Conservation (phyloP, 2,329 filamentous ascomycete species). For the Xylaria sp. region DNA sequence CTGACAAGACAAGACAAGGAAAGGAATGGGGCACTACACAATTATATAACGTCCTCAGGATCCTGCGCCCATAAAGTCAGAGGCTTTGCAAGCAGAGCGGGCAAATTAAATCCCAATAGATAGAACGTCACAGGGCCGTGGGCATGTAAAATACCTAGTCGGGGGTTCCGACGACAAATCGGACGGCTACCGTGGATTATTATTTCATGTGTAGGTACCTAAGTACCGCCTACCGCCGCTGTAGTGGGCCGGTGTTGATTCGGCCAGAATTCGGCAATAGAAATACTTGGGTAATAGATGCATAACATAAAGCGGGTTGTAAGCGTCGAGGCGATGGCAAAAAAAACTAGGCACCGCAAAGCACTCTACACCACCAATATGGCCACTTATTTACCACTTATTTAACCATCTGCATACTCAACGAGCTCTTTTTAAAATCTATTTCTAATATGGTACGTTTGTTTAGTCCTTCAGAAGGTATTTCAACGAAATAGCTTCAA, state of each 20-base stretch:
- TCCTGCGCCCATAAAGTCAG: background rate
- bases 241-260: background rate
- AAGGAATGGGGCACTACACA: background rate
- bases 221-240: too few relatives aligned
- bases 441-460: too few relatives aligned
- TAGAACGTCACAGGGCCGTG: constrained; percentile 19
- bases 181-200: constrained; percentile 21
- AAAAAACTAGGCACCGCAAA: too few relatives aligned
- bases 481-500: too few relatives aligned
- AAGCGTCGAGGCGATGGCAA: too few relatives aligned
- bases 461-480: too few relatives aligned
- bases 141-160: constrained; percentile 18
- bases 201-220: too few relatives aligned
- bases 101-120: background rate
- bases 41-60: background rate
- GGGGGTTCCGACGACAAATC: constrained; percentile 32
- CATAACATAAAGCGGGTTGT: background rate
- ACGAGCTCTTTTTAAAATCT: too few relatives aligned
- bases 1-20: background rate
- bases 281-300: background rate
- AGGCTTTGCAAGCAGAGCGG: background rate
- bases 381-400: too few relatives aligned
- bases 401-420: too few relatives aligned
- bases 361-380: too few relatives aligned
- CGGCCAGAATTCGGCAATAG: background rate